Evolutionary conservation across 805 yeast genomes (phyloP).

Genomic region (Metschnikowia corniflorae): DNA sequence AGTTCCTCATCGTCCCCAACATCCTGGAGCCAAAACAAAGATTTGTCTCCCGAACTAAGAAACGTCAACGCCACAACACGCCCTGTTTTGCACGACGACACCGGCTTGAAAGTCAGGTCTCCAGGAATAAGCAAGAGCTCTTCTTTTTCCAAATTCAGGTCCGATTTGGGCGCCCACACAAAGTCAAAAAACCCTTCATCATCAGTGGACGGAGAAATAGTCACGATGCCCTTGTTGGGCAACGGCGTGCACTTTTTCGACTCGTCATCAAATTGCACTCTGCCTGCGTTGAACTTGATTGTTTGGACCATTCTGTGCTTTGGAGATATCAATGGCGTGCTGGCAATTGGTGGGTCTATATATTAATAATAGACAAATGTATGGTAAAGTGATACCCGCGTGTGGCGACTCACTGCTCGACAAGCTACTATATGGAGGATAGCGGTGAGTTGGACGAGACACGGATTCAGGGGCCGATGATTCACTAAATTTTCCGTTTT

Average conservation of each 20-base stretch:
- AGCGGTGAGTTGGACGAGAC: no score
- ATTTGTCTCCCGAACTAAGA: constrained; percentile 57
- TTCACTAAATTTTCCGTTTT: no score
- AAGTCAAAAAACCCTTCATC: constrained; percentile 71
- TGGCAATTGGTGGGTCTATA: no score
- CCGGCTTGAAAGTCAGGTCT: constrained; percentile 74
- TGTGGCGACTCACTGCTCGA: no score
- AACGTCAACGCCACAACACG: constrained; percentile 70
- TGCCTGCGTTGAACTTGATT: constrained; percentile 74
- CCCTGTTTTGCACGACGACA: constrained; percentile 68
- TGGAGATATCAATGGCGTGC: no score
- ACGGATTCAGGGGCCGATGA: no score
- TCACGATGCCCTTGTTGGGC: constrained; percentile 63
- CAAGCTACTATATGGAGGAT: no score
- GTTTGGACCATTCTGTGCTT: constrained; percentile 24
- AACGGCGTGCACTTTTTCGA: constrained; percentile 66
- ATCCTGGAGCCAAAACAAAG: constrained; percentile 75
- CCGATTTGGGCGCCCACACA: constrained; percentile 67
- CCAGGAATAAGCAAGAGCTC: constrained; percentile 79
- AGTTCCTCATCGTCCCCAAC: constrained; percentile 61
- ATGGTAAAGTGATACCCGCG: no score
- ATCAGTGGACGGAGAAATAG: constrained; percentile 59
- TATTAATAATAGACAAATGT: no score
- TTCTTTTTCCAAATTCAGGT: constrained; percentile 46
- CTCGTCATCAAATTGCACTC: constrained; percentile 60